These are phyloP conservation scores for Colletotrichum tamarilloi DNA, from an alignment of 2,329 filamentous ascomycete genomes.

Conservation along the genomic window DNA sequence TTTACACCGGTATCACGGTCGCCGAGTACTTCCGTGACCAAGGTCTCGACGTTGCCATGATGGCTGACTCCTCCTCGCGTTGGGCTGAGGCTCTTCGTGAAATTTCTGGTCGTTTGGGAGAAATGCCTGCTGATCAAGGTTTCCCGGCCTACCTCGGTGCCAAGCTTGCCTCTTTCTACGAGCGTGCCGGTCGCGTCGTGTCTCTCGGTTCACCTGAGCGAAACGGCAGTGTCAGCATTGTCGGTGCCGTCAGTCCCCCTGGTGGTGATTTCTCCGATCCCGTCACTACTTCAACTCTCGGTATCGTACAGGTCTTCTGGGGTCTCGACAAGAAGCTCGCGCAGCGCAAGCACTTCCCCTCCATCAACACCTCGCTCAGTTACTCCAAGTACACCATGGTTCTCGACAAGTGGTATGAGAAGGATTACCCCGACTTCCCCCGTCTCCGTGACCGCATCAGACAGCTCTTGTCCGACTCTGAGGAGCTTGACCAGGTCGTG, in stretches of 20 bases:
- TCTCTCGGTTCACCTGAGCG: slow-evolving; percentile 90
- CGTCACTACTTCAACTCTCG: slow-evolving; percentile 90
- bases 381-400: slow-evolving; percentile 96
- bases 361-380: slow-evolving; percentile 92
- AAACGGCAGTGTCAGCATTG: slow-evolving; percentile 93
- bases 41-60: slow-evolving; percentile 98
- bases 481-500: slow-evolving; percentile 98
- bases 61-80: slow-evolving; percentile 97
- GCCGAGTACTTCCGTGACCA: slow-evolving; percentile 98
- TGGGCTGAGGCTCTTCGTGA: slow-evolving; percentile 99
- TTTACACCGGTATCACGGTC: slow-evolving; percentile 96
- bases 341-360: slow-evolving; percentile 98
- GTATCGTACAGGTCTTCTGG: slow-evolving; percentile 99
- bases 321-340: slow-evolving; percentile 99
- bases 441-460: slow-evolving; percentile 91
- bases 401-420: slow-evolving; percentile 93
- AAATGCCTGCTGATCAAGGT: slow-evolving; percentile 99
- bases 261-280: slow-evolving; percentile 99
- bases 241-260: slow-evolving; percentile 95
- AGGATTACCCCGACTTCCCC: slow-evolving; percentile 94
- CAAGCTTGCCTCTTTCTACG: slow-evolving; percentile 99
- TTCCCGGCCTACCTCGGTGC: slow-evolving; percentile 97
- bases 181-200: slow-evolving; percentile 90
- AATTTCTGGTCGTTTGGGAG: slow-evolving; percentile 96
- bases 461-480: slow-evolving; percentile 92